Evolutionary conservation across 2,329 filamentous ascomycete species (phyloP), one percentile per base, ranked within the genome.

Genomic region (Claviceps fusiformis): DNA sequence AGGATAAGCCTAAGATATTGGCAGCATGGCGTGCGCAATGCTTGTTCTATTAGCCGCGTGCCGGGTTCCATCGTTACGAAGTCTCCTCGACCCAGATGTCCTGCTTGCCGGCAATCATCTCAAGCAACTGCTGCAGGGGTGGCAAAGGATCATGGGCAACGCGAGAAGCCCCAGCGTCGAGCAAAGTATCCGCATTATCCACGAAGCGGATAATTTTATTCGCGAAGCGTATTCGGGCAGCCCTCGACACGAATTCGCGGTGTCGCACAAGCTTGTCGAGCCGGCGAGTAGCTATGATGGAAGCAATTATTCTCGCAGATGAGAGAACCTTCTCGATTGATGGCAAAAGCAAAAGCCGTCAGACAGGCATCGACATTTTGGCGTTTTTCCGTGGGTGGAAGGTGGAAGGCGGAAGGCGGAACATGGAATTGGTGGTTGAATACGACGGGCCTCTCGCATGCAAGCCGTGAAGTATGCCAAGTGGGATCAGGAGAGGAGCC

Each of bases 1-100:
- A 24, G 24, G 24, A 24, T 24, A 24, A 24, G 15, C 13, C 17
- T 27, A 48, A 31, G 6, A 31, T 15, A 29, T n/a, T 2, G 3
- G 3, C 15, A 75, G 74, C 0, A 77, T 77, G 74, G 73, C 74
- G 0, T 71, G 71, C 0, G 73, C 73, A 3, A 77, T 77, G 74
- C 68, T 77, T 3, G 70, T 77, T 0, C 64, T 75, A 0, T 66
- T 77, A 0, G 74, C 74, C 0, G 74, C 74, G 0, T 73, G 70
- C 8, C 68, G 71, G 4, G 66, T 75, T 0, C 68, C 68, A 0
- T 60, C 64, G 0, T 58, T 77, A 0, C 66, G 68, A 17, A 62
- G 62, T 8, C 65, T 74, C 11, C 69, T 76, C 3, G 65, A 67
- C 0, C 63, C 66, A 0, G 67, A 75, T 7, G 67, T 74, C 0